Conservation (phyloP, 2,329 filamentous ascomycete genomes). For the Colletotrichum lindemuthianum region DNA sequence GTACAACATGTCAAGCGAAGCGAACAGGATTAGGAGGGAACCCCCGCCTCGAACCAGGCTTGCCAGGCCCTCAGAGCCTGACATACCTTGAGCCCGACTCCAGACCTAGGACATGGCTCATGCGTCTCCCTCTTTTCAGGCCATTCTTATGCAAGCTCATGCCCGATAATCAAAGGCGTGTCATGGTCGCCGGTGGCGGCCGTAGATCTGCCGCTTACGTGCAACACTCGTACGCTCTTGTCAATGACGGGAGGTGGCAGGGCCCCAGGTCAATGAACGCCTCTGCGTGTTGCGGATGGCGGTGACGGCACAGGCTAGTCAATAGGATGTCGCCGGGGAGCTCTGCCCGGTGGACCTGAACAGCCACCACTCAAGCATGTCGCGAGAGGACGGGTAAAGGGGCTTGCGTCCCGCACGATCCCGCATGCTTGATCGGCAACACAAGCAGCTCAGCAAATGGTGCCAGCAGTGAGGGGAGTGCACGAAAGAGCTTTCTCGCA, state of each 20-base stretch:
- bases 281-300: conserved; percentile 7
- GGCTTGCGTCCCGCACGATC: conserved; percentile 11
- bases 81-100: not conserved
- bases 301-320: conserved; percentile 16
- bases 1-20: conserved; percentile 4
- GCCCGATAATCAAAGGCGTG: not conserved
- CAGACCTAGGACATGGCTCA: not conserved
- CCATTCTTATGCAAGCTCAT: conserved; percentile 1
- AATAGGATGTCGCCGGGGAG: conserved; percentile 22
- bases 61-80: conserved; percentile 10
- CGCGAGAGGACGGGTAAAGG: not conserved
- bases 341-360: conserved; percentile 14
- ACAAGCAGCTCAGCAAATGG: not conserved
- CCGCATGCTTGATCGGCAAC: conserved; percentile 21
- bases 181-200: conserved; percentile 1
- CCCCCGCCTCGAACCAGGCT: not conserved
- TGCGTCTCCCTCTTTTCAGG: not conserved
- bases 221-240: not conserved
- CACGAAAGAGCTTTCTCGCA: not conserved
- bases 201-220: conserved; percentile 8
- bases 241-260: not conserved
- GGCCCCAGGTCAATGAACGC: conserved; percentile 1
- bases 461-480: conserved; percentile 15
- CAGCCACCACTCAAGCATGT: conserved; percentile 17
- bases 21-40: conserved; percentile 1